These are phyloP conservation scores for Cajanus cajan DNA, from an alignment of 306 rosid species.

Conservation along the genomic window DNA sequence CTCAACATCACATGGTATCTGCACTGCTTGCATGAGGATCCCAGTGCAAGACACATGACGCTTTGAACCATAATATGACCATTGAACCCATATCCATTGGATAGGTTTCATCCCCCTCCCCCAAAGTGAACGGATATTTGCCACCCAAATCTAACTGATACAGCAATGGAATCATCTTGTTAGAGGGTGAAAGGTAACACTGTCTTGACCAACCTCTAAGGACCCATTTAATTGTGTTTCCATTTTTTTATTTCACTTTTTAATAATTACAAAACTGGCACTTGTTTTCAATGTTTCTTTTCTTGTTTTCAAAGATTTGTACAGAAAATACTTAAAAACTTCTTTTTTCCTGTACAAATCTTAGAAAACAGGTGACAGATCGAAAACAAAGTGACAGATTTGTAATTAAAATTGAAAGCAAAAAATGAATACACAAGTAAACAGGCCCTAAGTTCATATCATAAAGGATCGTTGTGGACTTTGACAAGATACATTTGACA, in stretches of 20 bases:
- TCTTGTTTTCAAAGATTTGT: no score
- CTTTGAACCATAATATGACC: not conserved
- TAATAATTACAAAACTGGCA: no score
- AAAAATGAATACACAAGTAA: no score
- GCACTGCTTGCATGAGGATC: not conserved
- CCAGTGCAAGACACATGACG: not conserved
- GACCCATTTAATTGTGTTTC: no score
- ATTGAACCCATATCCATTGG: not conserved
- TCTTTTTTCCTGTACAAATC: no score
- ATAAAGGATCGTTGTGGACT: not conserved
- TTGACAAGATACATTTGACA: slow-evolving; percentile 11
- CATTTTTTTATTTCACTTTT: no score
- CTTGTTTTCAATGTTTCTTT: no score
- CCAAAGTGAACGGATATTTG: not conserved
- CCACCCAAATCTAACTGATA: slow-evolving; percentile 14
- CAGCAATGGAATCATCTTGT: not conserved
- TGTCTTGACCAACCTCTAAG: not conserved
- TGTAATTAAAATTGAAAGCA: no score
- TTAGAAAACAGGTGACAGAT: no score
- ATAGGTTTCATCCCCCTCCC: not conserved
- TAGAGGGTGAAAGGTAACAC: not conserved
- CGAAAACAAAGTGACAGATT: no score
- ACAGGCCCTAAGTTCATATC: not conserved
- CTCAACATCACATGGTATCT: not conserved
- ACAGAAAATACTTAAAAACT: no score